Evolutionary conservation across 139 green algal species (phyloP), one percentile per base, ranked within the genome.

Genomic region (Haematococcus lacustris): DNA sequence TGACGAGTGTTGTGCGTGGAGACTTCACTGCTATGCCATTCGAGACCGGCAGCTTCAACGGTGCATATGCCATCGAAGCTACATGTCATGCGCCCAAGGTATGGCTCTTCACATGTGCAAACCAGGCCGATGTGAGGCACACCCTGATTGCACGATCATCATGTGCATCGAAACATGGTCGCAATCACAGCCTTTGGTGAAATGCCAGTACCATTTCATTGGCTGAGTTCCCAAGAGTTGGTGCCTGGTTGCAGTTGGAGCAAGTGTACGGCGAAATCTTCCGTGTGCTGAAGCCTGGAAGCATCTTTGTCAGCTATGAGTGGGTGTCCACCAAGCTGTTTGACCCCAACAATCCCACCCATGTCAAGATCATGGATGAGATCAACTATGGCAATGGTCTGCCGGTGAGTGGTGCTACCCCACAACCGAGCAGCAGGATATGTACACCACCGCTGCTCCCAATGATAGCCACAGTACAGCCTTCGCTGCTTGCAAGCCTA

Each of bases 331-430:
- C 95, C 21, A 68, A 83, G 28, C 64, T 79, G 50, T 99, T 87
- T 77, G 88, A 99, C 79, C 5, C 80, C 2, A 81, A 73, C 43
- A 97, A 99, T 85, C 37, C 70, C 1, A 75, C 86, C 40, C 95
- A 99, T 76, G 92, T 97, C 26, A 71, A 78, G 3, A 91, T 96
- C 82, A 94, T 97, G 2, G 94, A 98, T 64, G 90, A 94, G 62
- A 99, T 99, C 86, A 95, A 96, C 82, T 94, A 92, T 74, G 95
- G 94, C 73, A 99, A 99, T 73, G 94, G 93, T 7, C 87, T 99
- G 71, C 95, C 95, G 30, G 85, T 91, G 66, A 37, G 84, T 65
- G 64, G 47, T n/a, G n/a, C n/a, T n/a, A n/a, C n/a, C n/a, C n/a
- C n/a, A n/a, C n/a, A n/a, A n/a, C n/a, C n/a, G n/a, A n/a, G n/a